Evolutionary conservation across 2,329 filamentous ascomycete genomes (phyloP).

Genomic region (Mollisia scopiformis): DNA sequence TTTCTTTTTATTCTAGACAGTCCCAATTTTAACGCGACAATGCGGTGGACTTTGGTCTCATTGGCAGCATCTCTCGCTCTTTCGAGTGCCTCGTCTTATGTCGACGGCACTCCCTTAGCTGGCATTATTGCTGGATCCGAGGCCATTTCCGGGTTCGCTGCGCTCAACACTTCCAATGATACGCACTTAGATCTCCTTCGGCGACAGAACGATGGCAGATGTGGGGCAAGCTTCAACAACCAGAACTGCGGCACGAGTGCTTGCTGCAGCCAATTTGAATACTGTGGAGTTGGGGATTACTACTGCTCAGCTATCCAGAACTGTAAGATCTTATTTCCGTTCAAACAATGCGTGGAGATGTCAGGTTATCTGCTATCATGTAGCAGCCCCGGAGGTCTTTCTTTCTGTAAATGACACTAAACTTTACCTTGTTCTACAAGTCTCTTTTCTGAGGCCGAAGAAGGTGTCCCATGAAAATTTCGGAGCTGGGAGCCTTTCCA

Average conservation of each 20-base stretch:
- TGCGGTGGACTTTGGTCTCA: not conserved
- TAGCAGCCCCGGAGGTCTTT: no score
- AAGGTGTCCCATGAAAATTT: no score
- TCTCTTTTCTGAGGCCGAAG: no score
- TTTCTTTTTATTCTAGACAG: not conserved
- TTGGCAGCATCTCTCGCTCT: slow-evolving; percentile 4
- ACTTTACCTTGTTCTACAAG: no score
- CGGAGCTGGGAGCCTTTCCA: no score
- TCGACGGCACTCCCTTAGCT: not conserved
- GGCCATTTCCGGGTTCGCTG: not conserved
- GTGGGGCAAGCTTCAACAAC: slow-evolving; percentile 5
- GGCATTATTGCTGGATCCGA: not conserved
- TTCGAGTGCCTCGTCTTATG: not conserved
- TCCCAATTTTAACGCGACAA: not conserved
- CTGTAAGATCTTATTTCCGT: no score
- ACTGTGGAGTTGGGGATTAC: slow-evolving; percentile 12
- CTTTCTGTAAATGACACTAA: no score
- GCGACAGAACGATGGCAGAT: slow-evolving; percentile 1
- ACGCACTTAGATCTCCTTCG: not conserved
- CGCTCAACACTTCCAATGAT: not conserved
- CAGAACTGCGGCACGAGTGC: slow-evolving; percentile 25
- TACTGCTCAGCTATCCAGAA: slow-evolving; percentile 4
- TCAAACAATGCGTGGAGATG: no score
- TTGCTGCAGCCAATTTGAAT: slow-evolving; percentile 21
- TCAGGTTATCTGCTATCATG: no score